These are phyloP conservation scores for Cairneyella variabilis DNA, from an alignment of 495 filamentous ascomycete species.

Conservation along the genomic window DNA sequence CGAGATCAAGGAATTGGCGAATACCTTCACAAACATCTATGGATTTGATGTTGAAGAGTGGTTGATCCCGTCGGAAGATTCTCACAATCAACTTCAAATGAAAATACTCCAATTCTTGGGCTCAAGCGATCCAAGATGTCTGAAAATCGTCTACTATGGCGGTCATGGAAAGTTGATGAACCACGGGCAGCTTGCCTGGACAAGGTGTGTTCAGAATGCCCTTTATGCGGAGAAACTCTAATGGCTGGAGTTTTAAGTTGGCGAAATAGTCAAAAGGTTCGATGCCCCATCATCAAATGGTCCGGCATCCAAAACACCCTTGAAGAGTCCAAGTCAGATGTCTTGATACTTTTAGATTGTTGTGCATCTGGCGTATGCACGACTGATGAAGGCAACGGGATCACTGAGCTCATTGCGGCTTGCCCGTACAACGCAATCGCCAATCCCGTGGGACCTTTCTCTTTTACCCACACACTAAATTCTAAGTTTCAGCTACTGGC, in stretches of 20 bases:
- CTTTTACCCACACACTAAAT: not conserved
- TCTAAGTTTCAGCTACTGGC: not conserved
- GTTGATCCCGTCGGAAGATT: conserved; percentile 1
- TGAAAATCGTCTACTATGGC: conserved; percentile 5
- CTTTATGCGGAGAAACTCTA: not conserved
- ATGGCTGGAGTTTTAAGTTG: not conserved
- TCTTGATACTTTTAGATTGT: conserved; percentile 1
- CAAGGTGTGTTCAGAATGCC: not conserved
- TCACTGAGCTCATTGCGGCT: conserved; percentile 25
- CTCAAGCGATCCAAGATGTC: not conserved
- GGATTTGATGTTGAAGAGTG: conserved; percentile 5
- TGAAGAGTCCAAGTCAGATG: conserved; percentile 4
- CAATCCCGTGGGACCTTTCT: not conserved
- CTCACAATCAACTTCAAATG: conserved; percentile 1
- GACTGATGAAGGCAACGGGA: conserved; percentile 34
- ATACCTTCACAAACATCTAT: conserved; percentile 1
- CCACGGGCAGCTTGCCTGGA: not conserved
- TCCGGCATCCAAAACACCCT: not conserved
- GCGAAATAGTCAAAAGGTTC: not conserved
- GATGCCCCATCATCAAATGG: conserved; percentile 3
- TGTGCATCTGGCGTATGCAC: conserved; percentile 3
- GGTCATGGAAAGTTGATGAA: not conserved
- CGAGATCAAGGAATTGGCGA: not conserved
- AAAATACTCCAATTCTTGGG: conserved; percentile 1
- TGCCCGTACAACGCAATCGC: conserved; percentile 15